Conservation (phyloP, 495 filamentous ascomycete genomes). For the Cryomyces antarcticus region DNA sequence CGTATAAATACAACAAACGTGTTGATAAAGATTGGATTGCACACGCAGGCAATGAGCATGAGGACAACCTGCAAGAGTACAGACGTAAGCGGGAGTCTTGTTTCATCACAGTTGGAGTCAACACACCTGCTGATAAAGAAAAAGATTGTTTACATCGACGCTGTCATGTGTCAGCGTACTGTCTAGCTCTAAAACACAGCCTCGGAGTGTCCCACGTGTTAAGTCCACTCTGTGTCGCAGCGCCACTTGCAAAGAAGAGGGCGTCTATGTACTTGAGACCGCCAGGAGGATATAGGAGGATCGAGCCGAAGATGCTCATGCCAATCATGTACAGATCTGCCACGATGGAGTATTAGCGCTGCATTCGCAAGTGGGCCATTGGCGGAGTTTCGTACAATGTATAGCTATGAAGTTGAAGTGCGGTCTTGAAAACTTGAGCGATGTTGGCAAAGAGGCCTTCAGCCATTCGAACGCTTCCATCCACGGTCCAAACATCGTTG, state of each 20-base stretch:
- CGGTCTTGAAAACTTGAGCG: slow-evolving; percentile 30
- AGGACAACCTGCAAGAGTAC: slow-evolving; percentile 14
- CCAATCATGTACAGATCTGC: slow-evolving; percentile 61
- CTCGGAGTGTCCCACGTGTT: slow-evolving; percentile 36
- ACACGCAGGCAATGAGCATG: slow-evolving; percentile 33
- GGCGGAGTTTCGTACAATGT: slow-evolving; percentile 40
- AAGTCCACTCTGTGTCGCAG: slow-evolving; percentile 76
- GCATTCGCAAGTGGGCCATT: not conserved
- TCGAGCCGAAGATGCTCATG: slow-evolving; percentile 45
- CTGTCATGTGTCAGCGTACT: slow-evolving; percentile 13
- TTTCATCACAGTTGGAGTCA: not conserved
- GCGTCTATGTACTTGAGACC: slow-evolving; percentile 67
- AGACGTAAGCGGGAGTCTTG: not conserved
- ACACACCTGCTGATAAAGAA: slow-evolving; percentile 50
- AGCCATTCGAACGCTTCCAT: slow-evolving; percentile 21
- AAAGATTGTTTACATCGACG: slow-evolving; percentile 52
- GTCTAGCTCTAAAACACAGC: not conserved
- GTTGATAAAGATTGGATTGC: slow-evolving; percentile 80
- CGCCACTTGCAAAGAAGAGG: slow-evolving; percentile 62
- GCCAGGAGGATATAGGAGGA: slow-evolving; percentile 48
- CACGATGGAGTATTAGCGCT: slow-evolving; percentile 1
- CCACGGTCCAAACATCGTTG: slow-evolving; percentile 13
- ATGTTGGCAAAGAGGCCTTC: slow-evolving; percentile 24
- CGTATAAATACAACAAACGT: slow-evolving; percentile 74
- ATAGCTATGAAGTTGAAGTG: slow-evolving; percentile 69